Percentiles rank a stretch among this genome's conserved stretches.
phyloP scores from a whole-genome alignment of 2,329 filamentous ascomycete species.

The Xylaria sp. region DNA sequence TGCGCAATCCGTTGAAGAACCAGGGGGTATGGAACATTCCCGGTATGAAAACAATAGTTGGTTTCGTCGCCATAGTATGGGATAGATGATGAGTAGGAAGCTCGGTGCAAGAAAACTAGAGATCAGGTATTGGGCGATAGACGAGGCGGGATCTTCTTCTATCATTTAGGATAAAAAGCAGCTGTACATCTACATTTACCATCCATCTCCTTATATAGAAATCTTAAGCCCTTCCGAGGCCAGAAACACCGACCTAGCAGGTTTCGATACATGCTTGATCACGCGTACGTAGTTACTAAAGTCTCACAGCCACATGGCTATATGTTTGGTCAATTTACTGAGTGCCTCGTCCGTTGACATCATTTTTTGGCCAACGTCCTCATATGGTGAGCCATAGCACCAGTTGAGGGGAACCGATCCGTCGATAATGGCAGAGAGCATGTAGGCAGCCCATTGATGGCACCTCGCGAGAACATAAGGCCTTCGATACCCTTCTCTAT shows the following conservation, averaged over 20 bases:
- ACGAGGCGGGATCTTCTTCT: background rate
- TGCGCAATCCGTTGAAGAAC: slow-evolving; percentile 22
- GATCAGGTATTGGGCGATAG: background rate
- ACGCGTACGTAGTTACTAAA: no score
- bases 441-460: background rate
- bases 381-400: no score
- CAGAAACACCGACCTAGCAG: background rate
- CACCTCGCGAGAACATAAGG: background rate
- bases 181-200: background rate
- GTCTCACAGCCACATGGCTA: no score
- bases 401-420: no score
- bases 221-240: background rate
- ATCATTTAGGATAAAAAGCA: background rate
- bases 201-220: background rate
- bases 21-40: slow-evolving; percentile 22
- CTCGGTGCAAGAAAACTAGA: background rate
- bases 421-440: background rate
- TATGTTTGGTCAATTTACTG: no score
- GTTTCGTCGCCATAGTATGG: slow-evolving; percentile 9
- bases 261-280: no score
- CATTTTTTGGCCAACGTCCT: no score
- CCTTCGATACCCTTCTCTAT: background rate
- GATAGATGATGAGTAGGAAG: background rate
- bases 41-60: slow-evolving; percentile 23
- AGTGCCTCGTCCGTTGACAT: no score